These are phyloP conservation scores for Trichosanthes truncata DNA, from an alignment of 306 rosid genomes.

Conservation along the genomic window DNA sequence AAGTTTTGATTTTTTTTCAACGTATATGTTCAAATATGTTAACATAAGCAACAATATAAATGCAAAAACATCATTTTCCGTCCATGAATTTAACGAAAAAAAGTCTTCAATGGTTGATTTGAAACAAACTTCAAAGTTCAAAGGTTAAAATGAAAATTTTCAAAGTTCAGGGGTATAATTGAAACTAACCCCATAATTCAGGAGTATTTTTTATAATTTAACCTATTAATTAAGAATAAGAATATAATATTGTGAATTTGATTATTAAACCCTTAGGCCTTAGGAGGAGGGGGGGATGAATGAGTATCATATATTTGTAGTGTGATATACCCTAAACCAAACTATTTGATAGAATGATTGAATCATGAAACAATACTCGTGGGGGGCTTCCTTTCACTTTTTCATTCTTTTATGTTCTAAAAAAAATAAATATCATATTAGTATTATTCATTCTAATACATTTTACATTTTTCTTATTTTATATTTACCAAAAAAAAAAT, in stretches of 20 bases:
- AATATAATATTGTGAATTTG: neutral
- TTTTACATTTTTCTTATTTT: neutral
- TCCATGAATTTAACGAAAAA: too few relatives aligned
- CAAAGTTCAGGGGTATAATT: too few relatives aligned
- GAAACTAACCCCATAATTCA: too few relatives aligned
- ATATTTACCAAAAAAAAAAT: neutral
- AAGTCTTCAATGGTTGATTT: too few relatives aligned
- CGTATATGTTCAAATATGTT: too few relatives aligned
- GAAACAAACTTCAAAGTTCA: too few relatives aligned
- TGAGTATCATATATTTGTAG: conserved; percentile 8
- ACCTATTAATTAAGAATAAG: neutral
- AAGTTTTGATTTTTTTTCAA: too few relatives aligned
- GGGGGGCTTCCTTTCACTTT: conserved; percentile 35
- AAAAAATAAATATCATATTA: neutral
- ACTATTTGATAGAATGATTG: conserved; percentile 39
- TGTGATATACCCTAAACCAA: conserved; percentile 41
- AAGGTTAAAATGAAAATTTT: too few relatives aligned
- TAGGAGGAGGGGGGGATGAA: neutral
- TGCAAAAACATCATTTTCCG: too few relatives aligned
- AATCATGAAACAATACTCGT: conserved; percentile 68
- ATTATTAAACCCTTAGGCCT: neutral
- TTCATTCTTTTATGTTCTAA: conserved; percentile 34
- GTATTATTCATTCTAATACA: neutral
- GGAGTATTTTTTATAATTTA: too few relatives aligned
- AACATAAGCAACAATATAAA: too few relatives aligned